These are phyloP conservation scores for Trichophyton schoenleinii DNA, from an alignment of 2,329 filamentous ascomycete genomes.

Conservation along the genomic window DNA sequence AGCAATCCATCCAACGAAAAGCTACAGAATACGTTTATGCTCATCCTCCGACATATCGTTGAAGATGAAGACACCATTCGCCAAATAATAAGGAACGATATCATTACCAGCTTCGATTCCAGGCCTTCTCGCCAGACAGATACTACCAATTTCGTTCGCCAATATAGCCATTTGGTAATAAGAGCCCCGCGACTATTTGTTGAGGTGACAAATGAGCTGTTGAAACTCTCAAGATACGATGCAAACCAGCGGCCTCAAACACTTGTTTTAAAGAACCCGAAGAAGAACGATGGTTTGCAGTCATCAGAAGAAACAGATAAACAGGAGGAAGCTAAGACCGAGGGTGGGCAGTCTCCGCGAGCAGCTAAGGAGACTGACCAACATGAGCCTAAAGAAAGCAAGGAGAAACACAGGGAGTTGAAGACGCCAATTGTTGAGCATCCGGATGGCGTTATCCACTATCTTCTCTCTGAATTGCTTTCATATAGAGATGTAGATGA, in stretches of 20 bases:
- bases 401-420: constrained; percentile 51
- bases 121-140: constrained; percentile 50
- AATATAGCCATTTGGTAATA: constrained; percentile 65
- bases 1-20: constrained; percentile 64
- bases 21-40: constrained; percentile 64
- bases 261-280: constrained; percentile 41
- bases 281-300: constrained; percentile 16
- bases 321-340: constrained; percentile 12
- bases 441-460: constrained; percentile 89
- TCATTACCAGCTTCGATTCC: constrained; percentile 60
- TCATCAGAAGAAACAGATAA: constrained; percentile 24
- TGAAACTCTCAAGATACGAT: constrained; percentile 58
- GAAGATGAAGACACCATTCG: constrained; percentile 87
- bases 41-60: constrained; percentile 80
- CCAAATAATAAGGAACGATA: constrained; percentile 84
- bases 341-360: constrained; percentile 13
- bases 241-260: constrained; percentile 41
- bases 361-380: constrained; percentile 21
- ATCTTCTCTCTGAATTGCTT: constrained; percentile 79
- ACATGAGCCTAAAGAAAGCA: constrained; percentile 20
- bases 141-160: constrained; percentile 58
- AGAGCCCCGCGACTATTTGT: constrained; percentile 78
- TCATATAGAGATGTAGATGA: constrained; percentile 90
- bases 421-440: constrained; percentile 82
- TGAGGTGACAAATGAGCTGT: constrained; percentile 70